phyloP scores from a whole-genome alignment of 192 early-diverging fungal species.

The Martensiomyces pterosporus region DNA sequence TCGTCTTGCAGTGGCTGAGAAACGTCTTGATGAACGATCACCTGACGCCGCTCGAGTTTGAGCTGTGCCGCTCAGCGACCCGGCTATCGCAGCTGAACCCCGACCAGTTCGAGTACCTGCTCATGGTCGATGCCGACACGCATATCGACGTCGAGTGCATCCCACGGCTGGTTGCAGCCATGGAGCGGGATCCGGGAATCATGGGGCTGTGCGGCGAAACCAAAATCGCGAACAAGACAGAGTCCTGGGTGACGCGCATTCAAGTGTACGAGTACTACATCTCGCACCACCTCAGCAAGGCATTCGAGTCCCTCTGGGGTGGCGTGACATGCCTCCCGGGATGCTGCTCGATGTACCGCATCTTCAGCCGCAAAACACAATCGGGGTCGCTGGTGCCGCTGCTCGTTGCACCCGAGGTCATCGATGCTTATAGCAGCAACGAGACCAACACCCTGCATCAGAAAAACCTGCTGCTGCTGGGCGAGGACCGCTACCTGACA shows the following conservation, averaged over 20 bases:
- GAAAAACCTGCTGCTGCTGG: slow-evolving; percentile 79
- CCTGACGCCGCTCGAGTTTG: slow-evolving; percentile 84
- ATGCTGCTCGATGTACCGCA: slow-evolving; percentile 96
- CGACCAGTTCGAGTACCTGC: slow-evolving; percentile 67
- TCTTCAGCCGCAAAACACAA: slow-evolving; percentile 68
- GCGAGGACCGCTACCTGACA: slow-evolving; percentile 83
- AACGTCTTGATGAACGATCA: slow-evolving; percentile 78
- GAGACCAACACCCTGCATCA: slow-evolving; percentile 71
- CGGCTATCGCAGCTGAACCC: slow-evolving; percentile 70
- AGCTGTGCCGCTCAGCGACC: slow-evolving; percentile 75
- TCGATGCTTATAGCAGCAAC: slow-evolving; percentile 66
- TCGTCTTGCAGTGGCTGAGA: slow-evolving; percentile 86
- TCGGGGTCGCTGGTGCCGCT: slow-evolving; percentile 65
- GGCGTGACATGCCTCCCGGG: slow-evolving; percentile 99
- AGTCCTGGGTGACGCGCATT: slow-evolving; percentile 85
- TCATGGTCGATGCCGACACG: slow-evolving; percentile 97
- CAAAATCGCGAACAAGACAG: slow-evolving; percentile 86
- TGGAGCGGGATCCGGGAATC: slow-evolving; percentile 78
- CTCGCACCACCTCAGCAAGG: slow-evolving; percentile 92
- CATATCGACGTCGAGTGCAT: slow-evolving; percentile 74
- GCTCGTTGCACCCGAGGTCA: slow-evolving; percentile 75
- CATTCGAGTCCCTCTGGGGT: slow-evolving; percentile 96
- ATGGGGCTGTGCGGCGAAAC: slow-evolving; percentile 97
- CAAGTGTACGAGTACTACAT: slow-evolving; percentile 99
- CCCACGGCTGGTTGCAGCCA: slow-evolving; percentile 69